phyloP scores from a whole-genome alignment of 2,329 filamentous ascomycete genomes.

The Tothia fuscella region DNA sequence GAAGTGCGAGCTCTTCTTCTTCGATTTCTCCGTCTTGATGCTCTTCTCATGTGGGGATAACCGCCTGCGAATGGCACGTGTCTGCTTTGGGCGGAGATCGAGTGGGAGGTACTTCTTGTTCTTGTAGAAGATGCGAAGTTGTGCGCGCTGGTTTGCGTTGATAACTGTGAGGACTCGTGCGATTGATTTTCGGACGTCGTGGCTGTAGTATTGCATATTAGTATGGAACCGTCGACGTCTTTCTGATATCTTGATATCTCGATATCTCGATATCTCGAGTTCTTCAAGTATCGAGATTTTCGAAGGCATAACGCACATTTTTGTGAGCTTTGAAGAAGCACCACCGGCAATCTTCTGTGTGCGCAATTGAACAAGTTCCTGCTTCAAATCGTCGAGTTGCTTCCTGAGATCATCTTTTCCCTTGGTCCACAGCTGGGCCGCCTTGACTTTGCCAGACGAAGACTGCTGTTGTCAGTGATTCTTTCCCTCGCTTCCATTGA shows the following conservation, averaged over 20 bases:
- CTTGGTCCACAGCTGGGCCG: slow-evolving; percentile 95
- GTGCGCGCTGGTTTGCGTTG: slow-evolving; percentile 97
- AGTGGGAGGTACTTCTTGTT: slow-evolving; percentile 99
- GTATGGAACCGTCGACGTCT: not conserved
- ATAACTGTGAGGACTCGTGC: slow-evolving; percentile 98
- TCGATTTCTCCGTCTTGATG: slow-evolving; percentile 80
- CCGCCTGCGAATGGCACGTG: slow-evolving; percentile 91
- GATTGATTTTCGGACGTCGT: slow-evolving; percentile 99
- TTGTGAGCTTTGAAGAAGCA: slow-evolving; percentile 89
- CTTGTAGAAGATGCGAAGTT: slow-evolving; percentile 99
- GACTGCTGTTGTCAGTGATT: slow-evolving; percentile 24
- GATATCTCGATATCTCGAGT: no score
- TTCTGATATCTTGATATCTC: no score
- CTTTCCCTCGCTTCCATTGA: not conserved
- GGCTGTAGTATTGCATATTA: no score
- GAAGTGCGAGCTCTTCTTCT: slow-evolving; percentile 94
- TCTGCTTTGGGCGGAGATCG: slow-evolving; percentile 97
- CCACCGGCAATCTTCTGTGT: slow-evolving; percentile 96
- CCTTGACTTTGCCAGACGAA: slow-evolving; percentile 75
- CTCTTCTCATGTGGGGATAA: slow-evolving; percentile 84
- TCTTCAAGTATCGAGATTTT: not conserved
- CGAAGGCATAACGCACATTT: slow-evolving; percentile 75
- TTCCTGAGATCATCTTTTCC: slow-evolving; percentile 96
- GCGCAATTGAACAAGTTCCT: slow-evolving; percentile 88
- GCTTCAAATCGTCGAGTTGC: slow-evolving; percentile 91